Percentiles rank a stretch among this genome's conserved stretches.
Evolutionary conservation across 2,329 filamentous ascomycete species (phyloP).

Genomic region (Penicillium rolfsii): DNA sequence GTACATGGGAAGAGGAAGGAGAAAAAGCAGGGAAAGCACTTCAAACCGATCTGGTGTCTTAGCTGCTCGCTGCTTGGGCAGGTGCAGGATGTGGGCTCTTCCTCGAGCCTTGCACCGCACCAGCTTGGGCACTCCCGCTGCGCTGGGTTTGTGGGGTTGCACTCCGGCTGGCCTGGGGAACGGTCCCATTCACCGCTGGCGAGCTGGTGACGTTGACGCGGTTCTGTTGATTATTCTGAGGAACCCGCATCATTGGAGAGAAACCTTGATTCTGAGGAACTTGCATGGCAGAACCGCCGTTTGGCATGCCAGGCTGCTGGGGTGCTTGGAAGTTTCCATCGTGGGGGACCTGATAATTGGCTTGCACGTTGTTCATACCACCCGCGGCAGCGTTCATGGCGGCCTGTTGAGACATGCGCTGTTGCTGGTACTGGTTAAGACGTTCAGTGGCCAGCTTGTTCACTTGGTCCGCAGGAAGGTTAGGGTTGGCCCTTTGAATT

Average conservation of each 20-base stretch:
- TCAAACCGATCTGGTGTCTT: constrained; percentile 9
- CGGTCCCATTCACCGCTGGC: constrained; percentile 50
- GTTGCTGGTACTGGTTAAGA: constrained; percentile 52
- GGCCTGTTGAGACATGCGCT: constrained; percentile 52
- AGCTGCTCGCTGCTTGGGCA: constrained; percentile 46
- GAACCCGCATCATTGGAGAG: constrained; percentile 57
- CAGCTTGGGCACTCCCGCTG: constrained; percentile 48
- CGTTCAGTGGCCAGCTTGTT: constrained; percentile 57
- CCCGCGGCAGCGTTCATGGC: constrained; percentile 57
- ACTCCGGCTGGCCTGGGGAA: constrained; percentile 48
- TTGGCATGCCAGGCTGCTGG: constrained; percentile 38
- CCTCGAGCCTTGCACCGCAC: constrained; percentile 40
- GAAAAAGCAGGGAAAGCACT: neutral
- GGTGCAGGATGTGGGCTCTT: constrained; percentile 49
- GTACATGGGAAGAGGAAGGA: constrained; percentile 35
- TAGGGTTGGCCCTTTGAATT: constrained; percentile 56
- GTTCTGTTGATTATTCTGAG: constrained; percentile 51
- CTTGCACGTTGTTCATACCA: constrained; percentile 46
- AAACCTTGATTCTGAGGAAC: constrained; percentile 55
- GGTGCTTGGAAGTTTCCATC: constrained; percentile 43
- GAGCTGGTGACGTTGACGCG: constrained; percentile 45
- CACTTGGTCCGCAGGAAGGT: constrained; percentile 58
- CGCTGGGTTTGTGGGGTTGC: constrained; percentile 53
- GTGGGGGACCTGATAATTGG: constrained; percentile 46
- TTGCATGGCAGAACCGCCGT: constrained; percentile 45